These are phyloP conservation scores for Pachysandra terminalis DNA, from an alignment of 164 flowering plant genomes.

Conservation along the genomic window DNA sequence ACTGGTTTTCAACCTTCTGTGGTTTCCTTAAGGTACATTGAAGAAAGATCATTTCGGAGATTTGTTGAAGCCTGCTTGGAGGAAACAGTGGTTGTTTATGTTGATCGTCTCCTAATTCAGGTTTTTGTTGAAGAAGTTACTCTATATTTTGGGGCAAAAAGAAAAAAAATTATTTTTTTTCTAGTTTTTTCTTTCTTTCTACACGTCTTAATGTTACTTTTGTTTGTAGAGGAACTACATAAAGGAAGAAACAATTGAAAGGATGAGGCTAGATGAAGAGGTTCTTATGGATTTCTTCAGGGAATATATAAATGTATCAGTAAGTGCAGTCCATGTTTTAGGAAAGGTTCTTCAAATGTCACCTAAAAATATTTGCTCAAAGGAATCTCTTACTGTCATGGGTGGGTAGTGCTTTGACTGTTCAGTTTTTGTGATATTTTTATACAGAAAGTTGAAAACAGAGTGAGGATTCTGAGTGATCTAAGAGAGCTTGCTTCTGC, in stretches of 20 bases:
- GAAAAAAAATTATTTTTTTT: neutral
- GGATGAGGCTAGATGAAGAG: conserved; percentile 96
- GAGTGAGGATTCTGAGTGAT: conserved; percentile 76
- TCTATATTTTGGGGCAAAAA: neutral
- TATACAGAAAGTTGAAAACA: conserved; percentile 89
- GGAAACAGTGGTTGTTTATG: conserved; percentile 86
- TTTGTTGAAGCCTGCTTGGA: conserved; percentile 97
- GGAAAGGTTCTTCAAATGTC: neutral
- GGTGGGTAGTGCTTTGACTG: neutral
- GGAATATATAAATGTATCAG: conserved; percentile 81
- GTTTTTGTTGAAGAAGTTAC: conserved; percentile 27
- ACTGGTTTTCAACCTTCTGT: neutral
- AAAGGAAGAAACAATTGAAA: conserved; percentile 95
- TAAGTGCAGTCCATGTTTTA: conserved; percentile 36
- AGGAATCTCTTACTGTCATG: neutral
- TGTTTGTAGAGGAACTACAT: conserved; percentile 66
- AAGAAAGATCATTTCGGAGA: conserved; percentile 91
- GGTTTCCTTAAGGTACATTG: conserved; percentile 62
- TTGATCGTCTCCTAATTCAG: conserved; percentile 92
- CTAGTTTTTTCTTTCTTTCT: neutral
- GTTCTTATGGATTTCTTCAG: conserved; percentile 89
- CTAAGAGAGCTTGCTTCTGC: conserved; percentile 98
- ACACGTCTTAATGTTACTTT: conserved; percentile 11
- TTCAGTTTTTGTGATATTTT: neutral
- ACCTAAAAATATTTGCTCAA: neutral